Percentiles rank a stretch among this genome's conserved stretches.
Conservation (phyloP, 2,329 filamentous ascomycete species). For the Fusarium verrucosum region DNA sequence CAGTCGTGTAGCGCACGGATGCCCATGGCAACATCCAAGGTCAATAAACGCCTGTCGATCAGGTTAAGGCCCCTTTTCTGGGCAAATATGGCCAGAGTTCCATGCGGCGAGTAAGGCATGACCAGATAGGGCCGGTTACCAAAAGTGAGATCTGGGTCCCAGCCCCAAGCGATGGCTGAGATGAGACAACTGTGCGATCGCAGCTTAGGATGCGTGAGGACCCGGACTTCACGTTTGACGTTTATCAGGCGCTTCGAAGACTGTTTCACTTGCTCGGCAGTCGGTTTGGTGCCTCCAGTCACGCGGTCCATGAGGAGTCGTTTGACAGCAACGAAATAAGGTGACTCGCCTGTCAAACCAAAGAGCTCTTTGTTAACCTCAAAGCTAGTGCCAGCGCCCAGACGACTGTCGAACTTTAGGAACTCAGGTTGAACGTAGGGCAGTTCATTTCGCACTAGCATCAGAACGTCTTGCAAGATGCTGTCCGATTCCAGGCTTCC, state of each 20-base stretch:
- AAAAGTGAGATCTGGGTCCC: neutral
- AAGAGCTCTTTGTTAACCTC: slow-evolving; percentile 12
- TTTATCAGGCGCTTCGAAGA: neutral
- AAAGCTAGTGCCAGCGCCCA: slow-evolving; percentile 1
- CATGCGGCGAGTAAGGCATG: slow-evolving; percentile 1
- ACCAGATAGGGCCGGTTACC: neutral
- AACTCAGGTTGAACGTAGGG: neutral
- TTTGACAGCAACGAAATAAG: slow-evolving; percentile 7
- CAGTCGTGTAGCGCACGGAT: slow-evolving; percentile 14
- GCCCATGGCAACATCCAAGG: slow-evolving; percentile 14
- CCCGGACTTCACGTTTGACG: slow-evolving; percentile 7
- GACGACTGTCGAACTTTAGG: neutral
- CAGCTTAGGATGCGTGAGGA: slow-evolving; percentile 2
- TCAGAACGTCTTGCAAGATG: neutral
- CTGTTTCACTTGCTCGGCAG: neutral
- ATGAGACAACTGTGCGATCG: neutral
- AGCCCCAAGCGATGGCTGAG: slow-evolving; percentile 9
- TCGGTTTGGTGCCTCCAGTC: neutral
- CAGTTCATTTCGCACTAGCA: neutral
- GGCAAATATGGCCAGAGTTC: neutral
- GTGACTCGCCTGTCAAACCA: neutral
- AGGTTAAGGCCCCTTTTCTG: neutral
- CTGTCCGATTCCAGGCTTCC: neutral
- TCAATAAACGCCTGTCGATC: slow-evolving; percentile 4
- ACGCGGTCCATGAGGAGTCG: no score